A percentile compares a stretch with the other conserved stretches of the same genome.
Evolutionary conservation across 352 stramenopile species (phyloP).

Genomic region (Phytophthora litchii): DNA sequence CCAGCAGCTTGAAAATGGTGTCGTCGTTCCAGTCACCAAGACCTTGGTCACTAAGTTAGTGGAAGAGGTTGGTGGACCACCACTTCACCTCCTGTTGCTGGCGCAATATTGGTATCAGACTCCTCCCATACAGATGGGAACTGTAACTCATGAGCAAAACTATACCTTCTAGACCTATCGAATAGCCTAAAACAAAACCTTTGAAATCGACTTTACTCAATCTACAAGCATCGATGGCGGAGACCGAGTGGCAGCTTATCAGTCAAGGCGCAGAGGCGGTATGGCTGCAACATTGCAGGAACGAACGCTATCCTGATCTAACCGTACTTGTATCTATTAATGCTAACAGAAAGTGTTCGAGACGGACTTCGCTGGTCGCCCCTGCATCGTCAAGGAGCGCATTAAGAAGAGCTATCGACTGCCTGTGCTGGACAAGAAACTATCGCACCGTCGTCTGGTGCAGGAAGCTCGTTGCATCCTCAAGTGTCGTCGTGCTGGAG

Average conservation of each 20-base stretch:
- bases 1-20: no score
- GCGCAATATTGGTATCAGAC: no score
- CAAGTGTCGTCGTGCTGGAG: constrained; percentile 77
- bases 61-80: no score
- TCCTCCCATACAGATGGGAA: no score
- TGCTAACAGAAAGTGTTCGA: constrained; percentile 73
- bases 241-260: constrained; percentile 66
- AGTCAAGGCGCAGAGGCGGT: constrained; percentile 85
- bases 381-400: constrained; percentile 85
- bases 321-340: background rate
- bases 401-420: constrained; percentile 85
- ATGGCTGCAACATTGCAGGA: constrained; percentile 1
- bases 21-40: no score
- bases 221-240: constrained; percentile 27
- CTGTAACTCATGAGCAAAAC: no score
- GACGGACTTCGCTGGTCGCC: constrained; percentile 63
- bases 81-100: no score
- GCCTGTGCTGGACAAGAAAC: constrained; percentile 78
- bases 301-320: background rate
- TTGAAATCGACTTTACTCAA: no score
- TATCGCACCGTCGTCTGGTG: constrained; percentile 78
- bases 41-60: no score
- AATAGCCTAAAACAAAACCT: no score
- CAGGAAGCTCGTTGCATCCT: constrained; percentile 85
- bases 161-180: no score